Evolutionary conservation across 495 filamentous ascomycete species (phyloP), one percentile per base, ranked within the genome.

Genomic region (Hyaloscypha bicolor): DNA sequence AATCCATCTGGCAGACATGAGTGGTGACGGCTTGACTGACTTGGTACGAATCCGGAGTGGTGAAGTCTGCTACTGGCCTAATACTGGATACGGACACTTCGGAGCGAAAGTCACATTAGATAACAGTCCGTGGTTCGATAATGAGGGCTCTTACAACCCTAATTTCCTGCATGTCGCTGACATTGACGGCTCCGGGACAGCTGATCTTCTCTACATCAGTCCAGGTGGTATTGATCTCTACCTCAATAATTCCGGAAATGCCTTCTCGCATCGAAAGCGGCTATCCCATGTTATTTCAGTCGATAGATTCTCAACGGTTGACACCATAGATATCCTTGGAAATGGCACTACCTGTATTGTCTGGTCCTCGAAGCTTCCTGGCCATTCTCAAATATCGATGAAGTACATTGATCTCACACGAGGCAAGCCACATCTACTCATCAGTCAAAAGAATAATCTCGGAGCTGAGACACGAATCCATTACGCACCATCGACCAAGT

Each of bases 31-130:
- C 0, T 63, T 78, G 9, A 30, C 60, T 3, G 77, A 80, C 58
- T 11, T 81, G 6, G 74, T 75, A 1, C 22, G 67, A 0, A 60
- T 81, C 16, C 22, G 62, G 3, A 74, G 74, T 55, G 69, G 71
- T 0, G 62, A 70, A 19, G 56, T 79, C 3, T 69, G 62, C 52
- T 80, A 79, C 63, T 80, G 76, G 76, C 76, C 79, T 0, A 78
- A 74, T 37, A 25, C 71, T 3, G 79, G 79, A 0, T 72, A 80
- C 45, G 79, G 79, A 0, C 0, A 31, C 1, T 81, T 81, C 61
- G 79, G 77, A 0, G 45, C 31, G 0, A 73, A 69, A 22, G 68
- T 79, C 30, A 63, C 53, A 6, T 78, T 81, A 77, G 68, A 66
- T 39, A 73, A 79, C 48, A 22, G 75, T 1, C 77, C 76, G 0